These are phyloP conservation scores for Ophiocordyceps sinensis DNA, from an alignment of 2,329 filamentous ascomycete species.

Conservation along the genomic window DNA sequence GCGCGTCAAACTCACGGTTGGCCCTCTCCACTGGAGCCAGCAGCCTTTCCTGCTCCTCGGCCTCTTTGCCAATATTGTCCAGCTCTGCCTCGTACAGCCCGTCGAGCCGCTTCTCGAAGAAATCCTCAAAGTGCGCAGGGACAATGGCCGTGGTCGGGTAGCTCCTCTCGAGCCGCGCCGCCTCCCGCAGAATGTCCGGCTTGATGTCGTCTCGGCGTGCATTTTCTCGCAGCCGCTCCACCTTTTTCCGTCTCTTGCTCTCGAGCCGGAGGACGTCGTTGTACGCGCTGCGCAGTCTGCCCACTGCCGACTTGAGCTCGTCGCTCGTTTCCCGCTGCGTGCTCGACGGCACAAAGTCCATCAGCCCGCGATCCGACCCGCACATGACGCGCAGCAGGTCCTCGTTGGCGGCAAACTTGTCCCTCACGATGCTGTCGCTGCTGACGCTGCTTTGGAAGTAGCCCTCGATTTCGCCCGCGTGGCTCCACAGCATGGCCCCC, in stretches of 20 bases:
- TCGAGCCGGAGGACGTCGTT: slow-evolving; percentile 80
- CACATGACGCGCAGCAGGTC: slow-evolving; percentile 61
- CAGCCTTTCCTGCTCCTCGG: slow-evolving; percentile 60
- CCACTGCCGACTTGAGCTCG: slow-evolving; percentile 65
- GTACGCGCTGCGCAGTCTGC: slow-evolving; percentile 60
- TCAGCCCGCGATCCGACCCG: slow-evolving; percentile 65
- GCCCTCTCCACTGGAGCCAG: slow-evolving; percentile 55
- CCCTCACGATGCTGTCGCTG: slow-evolving; percentile 49
- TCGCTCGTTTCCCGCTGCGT: slow-evolving; percentile 66
- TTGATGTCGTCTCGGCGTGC: slow-evolving; percentile 81
- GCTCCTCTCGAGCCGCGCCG: slow-evolving; percentile 69
- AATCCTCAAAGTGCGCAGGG: slow-evolving; percentile 78
- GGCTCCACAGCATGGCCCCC: slow-evolving; percentile 55
- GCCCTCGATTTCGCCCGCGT: slow-evolving; percentile 66
- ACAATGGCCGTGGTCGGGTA: slow-evolving; percentile 76
- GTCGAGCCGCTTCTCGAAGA: slow-evolving; percentile 72
- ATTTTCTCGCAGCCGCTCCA: slow-evolving; percentile 66
- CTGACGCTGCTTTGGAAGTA: slow-evolving; percentile 58
- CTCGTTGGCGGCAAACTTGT: slow-evolving; percentile 66
- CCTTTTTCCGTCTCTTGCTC: slow-evolving; percentile 61
- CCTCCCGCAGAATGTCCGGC: slow-evolving; percentile 67
- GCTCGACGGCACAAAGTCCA: slow-evolving; percentile 81
- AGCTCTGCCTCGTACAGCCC: slow-evolving; percentile 65
- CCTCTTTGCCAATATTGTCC: slow-evolving; percentile 55
- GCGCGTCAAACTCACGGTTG: slow-evolving; percentile 64